Percentiles rank a stretch among this genome's conserved stretches.
Conservation (phyloP, 306 rosid species). For the Rubus idaeus region DNA sequence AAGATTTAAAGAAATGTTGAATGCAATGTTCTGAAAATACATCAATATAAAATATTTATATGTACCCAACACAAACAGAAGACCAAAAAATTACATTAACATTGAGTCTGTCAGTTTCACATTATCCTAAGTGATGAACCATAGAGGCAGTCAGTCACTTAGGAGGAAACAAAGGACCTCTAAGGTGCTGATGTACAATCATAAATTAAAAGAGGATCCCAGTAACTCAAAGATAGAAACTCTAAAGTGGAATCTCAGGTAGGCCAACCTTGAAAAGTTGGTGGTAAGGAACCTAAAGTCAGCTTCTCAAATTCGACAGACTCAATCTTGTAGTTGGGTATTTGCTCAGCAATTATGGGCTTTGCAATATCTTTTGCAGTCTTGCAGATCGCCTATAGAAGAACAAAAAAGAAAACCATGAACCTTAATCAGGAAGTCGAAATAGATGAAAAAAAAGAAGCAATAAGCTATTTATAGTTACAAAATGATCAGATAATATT, state of each 20-base stretch:
- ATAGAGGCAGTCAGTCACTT: neutral
- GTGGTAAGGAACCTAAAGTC: constrained; percentile 79
- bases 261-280: constrained; percentile 80
- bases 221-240: neutral
- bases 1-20: neutral
- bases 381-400: constrained; percentile 73
- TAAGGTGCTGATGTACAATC: constrained; percentile 13
- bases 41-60: neutral
- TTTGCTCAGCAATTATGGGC: constrained; percentile 87
- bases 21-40: neutral
- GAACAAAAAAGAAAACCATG: neutral
- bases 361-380: constrained; percentile 61
- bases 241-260: constrained; percentile 16
- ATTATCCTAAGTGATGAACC: constrained; percentile 9
- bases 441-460: neutral
- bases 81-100: constrained; percentile 3
- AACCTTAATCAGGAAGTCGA: constrained; percentile 3
- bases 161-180: constrained; percentile 8
- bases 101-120: constrained; percentile 8
- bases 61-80: neutral
- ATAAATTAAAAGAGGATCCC: neutral
- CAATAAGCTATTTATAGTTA: neutral
- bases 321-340: constrained; percentile 75
- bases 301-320: constrained; percentile 71
- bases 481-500: neutral